Evolutionary conservation across 306 rosid species (phyloP), one percentile per base, ranked within the genome.

Genomic region (Vicia villosa): DNA sequence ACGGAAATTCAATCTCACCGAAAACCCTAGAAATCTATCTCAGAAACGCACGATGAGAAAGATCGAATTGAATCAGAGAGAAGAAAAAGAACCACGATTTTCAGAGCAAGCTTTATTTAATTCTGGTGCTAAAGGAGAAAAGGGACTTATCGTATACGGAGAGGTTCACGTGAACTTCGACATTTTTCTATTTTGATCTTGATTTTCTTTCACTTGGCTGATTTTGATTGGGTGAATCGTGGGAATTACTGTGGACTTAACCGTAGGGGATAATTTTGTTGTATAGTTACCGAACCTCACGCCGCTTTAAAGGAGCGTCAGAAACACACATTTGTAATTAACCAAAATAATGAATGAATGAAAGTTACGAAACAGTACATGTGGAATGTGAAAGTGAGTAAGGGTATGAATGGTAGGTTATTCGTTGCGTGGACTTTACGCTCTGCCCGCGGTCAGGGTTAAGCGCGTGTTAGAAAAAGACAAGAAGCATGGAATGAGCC

Each of bases 21-120:
- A 73, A 73, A 86, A 84, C 90, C 95, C 95, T 84, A 88, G 81
- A 81, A 80, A 85, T 80, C 69, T 71, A 76, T 21, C 79, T 52
- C 8, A 20, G 38, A 79, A 73, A 63, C 80, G 65, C 72, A 36
- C 78, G 69, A 54, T 63, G 68, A 67, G 82, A 70, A 71, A 69
- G 82, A 36, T 55, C 69, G 71, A 69, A 74, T 6, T 47, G 36
- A 70, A 70, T 40, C 72, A 63, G 47, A 10, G 8, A 10, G 52
- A 77, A 76, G 65, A 70, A 82, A 34, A 82, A 34, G 63, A 68
- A 62, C 5, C 37, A 17, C 68, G 68, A 42, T 13, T 55, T 58
- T 8, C 63, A 59, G 76, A 63, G 66, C 30, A 20, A 66, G 78
- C 80, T 79, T 85, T 79, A 66, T 72, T 84, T 78, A 82, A 70